phyloP scores from a whole-genome alignment of 2,329 filamentous ascomycete genomes.

The Fusarium napiforme region DNA sequence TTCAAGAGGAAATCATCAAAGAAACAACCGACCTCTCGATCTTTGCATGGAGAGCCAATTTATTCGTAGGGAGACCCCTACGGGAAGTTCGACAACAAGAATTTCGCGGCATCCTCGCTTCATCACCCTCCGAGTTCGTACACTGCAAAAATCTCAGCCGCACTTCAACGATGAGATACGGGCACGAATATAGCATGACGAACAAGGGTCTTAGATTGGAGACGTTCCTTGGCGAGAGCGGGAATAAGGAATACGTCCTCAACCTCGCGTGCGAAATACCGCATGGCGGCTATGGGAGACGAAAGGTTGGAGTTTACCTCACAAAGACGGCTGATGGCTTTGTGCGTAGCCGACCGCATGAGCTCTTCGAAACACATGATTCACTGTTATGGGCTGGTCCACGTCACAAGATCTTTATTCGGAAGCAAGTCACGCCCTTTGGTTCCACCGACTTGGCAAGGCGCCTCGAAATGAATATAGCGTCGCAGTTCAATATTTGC shows the following conservation, averaged over 20 bases:
- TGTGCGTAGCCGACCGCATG: neutral
- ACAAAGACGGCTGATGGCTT: slow-evolving; percentile 1
- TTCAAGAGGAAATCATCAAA: slow-evolving; percentile 23
- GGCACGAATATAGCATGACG: neutral
- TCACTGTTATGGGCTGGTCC: neutral
- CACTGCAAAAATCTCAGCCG: neutral
- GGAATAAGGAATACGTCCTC: neutral
- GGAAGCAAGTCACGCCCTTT: neutral
- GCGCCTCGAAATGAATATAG: neutral
- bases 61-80: neutral
- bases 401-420: neutral
- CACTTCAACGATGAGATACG: neutral
- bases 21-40: slow-evolving; percentile 16
- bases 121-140: neutral
- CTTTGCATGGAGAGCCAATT: slow-evolving; percentile 11
- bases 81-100: neutral
- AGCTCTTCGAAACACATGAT: neutral
- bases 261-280: neutral
- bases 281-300: rapidly evolving
- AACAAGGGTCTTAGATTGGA: neutral
- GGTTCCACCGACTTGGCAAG: neutral
- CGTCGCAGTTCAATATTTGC: neutral
- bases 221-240: neutral
- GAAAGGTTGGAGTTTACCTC: neutral
- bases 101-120: neutral